Percentiles rank a stretch among this genome's conserved stretches.
These are phyloP conservation scores for Agaricus blazei DNA, from an alignment of 768 basidiomycete genomes.

Conservation along the genomic window DNA sequence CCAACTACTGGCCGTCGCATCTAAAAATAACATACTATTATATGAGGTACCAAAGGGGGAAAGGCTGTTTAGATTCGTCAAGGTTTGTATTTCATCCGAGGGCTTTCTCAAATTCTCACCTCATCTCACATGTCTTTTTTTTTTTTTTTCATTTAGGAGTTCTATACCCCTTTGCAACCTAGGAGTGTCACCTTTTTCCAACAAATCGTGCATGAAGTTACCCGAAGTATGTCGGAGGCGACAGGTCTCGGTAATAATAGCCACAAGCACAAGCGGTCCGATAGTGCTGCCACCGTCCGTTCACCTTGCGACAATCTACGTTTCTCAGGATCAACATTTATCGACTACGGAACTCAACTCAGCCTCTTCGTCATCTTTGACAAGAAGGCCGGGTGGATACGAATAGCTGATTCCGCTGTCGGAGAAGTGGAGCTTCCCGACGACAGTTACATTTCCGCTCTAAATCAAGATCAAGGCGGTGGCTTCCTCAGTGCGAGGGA, in stretches of 20 bases:
- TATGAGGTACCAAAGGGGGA: conserved; percentile 84
- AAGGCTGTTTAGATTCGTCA: conserved; percentile 77
- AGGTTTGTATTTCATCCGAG: conserved; percentile 36
- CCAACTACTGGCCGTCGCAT: conserved; percentile 67
- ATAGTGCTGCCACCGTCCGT: conserved; percentile 35
- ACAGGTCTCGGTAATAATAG: conserved; percentile 24
- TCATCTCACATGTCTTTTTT: neutral
- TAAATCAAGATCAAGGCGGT: conserved; percentile 13
- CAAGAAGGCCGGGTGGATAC: conserved; percentile 83
- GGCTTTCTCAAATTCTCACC: neutral
- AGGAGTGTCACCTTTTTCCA: conserved; percentile 66
- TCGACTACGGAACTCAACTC: conserved; percentile 63
- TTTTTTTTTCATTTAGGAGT: conserved; percentile 49
- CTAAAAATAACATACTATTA: conserved; percentile 65
- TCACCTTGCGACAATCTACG: conserved; percentile 23
- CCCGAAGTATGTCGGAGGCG: conserved; percentile 38
- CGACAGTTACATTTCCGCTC: conserved; percentile 24
- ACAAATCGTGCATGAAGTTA: conserved; percentile 54
- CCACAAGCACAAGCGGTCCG: conserved; percentile 35
- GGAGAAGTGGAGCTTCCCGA: conserved; percentile 68
- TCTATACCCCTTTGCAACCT: conserved; percentile 71
- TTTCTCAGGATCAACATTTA: conserved; percentile 20
- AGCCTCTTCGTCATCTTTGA: conserved; percentile 82
- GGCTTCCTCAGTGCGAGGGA: conserved; percentile 23
- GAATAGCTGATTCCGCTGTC: conserved; percentile 74